Evolutionary conservation across 2,329 filamentous ascomycete species (phyloP).

Genomic region (Bipolaris oryzae): DNA sequence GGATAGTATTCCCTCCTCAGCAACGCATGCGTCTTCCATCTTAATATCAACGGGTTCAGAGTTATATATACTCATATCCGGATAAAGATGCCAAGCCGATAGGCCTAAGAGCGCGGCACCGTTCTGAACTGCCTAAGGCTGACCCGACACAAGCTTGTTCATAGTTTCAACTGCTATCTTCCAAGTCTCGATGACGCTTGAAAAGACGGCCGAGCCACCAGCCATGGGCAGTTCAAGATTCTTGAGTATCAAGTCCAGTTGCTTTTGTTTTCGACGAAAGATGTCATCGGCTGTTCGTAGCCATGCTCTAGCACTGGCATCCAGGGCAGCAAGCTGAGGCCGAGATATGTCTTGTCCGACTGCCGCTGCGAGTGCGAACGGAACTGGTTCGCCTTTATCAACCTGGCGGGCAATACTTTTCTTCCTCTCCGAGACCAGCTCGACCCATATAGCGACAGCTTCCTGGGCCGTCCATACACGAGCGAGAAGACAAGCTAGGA

Average conservation of each 20-base stretch:
- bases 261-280: slow-evolving; percentile 8
- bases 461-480: slow-evolving; percentile 33
- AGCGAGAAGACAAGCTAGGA: slow-evolving; percentile 50
- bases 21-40: not conserved
- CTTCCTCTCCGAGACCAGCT: slow-evolving; percentile 33
- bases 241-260: slow-evolving; percentile 20
- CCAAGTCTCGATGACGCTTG: slow-evolving; percentile 10
- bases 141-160: not conserved
- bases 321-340: slow-evolving; percentile 20
- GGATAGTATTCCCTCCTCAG: not conserved
- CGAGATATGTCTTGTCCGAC: slow-evolving; percentile 5
- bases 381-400: slow-evolving; percentile 31
- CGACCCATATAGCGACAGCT: slow-evolving; percentile 45
- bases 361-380: slow-evolving; percentile 3
- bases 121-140: slow-evolving; percentile 5
- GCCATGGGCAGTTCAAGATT: slow-evolving; percentile 9
- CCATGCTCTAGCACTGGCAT: slow-evolving; percentile 23
- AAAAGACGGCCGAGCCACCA: not conserved
- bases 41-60: not conserved
- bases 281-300: slow-evolving; percentile 17
- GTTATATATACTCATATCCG: slow-evolving; percentile 13
- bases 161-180: not conserved
- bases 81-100: slow-evolving; percentile 26
- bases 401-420: slow-evolving; percentile 3
- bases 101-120: slow-evolving; percentile 17